Conservation (phyloP, 352 stramenopile species). For the Pythium rhizo-oryzae region DNA sequence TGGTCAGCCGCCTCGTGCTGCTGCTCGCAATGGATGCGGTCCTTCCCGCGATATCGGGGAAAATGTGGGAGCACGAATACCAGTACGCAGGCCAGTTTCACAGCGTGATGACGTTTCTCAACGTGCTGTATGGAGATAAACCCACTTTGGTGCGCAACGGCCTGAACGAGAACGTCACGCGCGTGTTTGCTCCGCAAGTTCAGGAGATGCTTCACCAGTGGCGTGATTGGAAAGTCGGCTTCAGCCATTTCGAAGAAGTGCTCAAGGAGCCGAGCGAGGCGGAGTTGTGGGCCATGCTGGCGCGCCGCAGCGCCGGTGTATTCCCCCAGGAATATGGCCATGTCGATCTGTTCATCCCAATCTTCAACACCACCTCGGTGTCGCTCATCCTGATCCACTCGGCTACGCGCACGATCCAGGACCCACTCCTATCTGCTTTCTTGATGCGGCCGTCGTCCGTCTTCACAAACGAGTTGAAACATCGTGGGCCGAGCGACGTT, state of each 20-base stretch:
- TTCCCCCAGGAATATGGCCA: conserved; percentile 10
- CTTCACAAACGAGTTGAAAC: background rate
- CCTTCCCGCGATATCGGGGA: too few species aligned
- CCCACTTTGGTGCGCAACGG: background rate
- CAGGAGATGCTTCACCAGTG: background rate
- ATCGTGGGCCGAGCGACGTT: background rate
- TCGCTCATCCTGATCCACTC: conserved; percentile 14
- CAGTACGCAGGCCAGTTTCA: conserved; percentile 7
- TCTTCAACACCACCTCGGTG: conserved; percentile 11
- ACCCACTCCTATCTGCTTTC: background rate
- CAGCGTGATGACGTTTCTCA: conserved; percentile 11
- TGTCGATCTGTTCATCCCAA: conserved; percentile 28
- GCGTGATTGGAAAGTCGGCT: conserved; percentile 29
- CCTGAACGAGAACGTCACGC: background rate
- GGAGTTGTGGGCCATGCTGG: conserved; percentile 34
- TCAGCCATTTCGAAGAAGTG: conserved; percentile 37
- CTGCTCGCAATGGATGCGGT: conserved; percentile 19
- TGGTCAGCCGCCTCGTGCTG: conserved; percentile 17
- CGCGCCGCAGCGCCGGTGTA: conserved; percentile 25
- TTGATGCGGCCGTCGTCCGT: background rate
- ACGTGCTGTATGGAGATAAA: background rate
- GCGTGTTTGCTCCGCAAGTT: background rate
- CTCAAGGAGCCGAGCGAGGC: conserved; percentile 19
- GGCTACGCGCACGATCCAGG: background rate
- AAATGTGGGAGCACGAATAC: background rate